phyloP scores from a whole-genome alignment of 495 filamentous ascomycete species.

The Penicillium silybi region DNA sequence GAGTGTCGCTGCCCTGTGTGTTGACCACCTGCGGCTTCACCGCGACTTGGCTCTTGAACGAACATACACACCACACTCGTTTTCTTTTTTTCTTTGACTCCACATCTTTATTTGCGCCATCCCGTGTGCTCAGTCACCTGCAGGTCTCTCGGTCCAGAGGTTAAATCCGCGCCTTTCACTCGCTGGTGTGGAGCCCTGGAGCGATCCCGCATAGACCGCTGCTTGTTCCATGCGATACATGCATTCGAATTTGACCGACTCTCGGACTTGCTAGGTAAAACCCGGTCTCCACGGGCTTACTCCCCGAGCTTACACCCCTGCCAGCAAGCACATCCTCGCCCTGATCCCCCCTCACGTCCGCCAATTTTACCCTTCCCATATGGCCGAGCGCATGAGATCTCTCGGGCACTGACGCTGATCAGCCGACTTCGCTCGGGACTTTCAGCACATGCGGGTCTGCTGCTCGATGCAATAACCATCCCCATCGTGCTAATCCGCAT shows the following conservation, averaged over 20 bases:
- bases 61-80: slow-evolving; percentile 5
- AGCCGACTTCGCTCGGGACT: slow-evolving; percentile 20
- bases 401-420: slow-evolving; percentile 17
- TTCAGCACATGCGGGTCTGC: slow-evolving; percentile 20
- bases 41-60: background rate
- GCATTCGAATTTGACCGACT: background rate
- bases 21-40: background rate
- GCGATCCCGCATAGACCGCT: slow-evolving; percentile 29
- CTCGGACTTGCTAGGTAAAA: slow-evolving; percentile 7
- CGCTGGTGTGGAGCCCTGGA: background rate
- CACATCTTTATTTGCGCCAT: slow-evolving; percentile 29
- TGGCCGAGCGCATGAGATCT: slow-evolving; percentile 17
- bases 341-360: slow-evolving; percentile 12
- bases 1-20: background rate
- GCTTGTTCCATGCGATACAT: slow-evolving; percentile 25
- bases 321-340: background rate
- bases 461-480: slow-evolving; percentile 13
- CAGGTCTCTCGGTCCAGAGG: slow-evolving; percentile 4
- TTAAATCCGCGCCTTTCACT: slow-evolving; percentile 1
- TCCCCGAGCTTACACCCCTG: background rate
- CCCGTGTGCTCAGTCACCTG: slow-evolving; percentile 20
- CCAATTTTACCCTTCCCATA: slow-evolving; percentile 10
- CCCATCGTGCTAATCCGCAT: slow-evolving; percentile 14
- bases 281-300: background rate
- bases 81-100: slow-evolving; percentile 6